Conservation (phyloP, 2,329 filamentous ascomycete genomes). For the Phaeosphaeriaceae sp. region DNA sequence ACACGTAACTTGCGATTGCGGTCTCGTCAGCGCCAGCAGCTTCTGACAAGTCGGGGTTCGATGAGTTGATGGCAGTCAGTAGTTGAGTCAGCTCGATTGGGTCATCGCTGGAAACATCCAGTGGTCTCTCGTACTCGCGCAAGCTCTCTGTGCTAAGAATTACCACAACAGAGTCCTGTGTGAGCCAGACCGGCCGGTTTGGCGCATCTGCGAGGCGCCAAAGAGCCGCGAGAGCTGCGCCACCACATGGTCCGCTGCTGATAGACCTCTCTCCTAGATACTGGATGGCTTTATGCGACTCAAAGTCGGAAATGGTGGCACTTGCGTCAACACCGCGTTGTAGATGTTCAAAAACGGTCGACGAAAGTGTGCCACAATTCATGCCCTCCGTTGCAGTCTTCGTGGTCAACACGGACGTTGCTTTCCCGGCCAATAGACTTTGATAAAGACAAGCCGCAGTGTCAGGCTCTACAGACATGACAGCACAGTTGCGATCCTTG, state of each 20-base stretch:
- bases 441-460: slow-evolving; percentile 66
- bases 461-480: slow-evolving; percentile 76
- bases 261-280: slow-evolving; percentile 61
- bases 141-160: slow-evolving; percentile 73
- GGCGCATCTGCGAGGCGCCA: slow-evolving; percentile 54
- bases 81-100: too few species aligned
- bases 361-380: slow-evolving; percentile 74
- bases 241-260: slow-evolving; percentile 69
- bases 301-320: slow-evolving; percentile 67
- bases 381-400: slow-evolving; percentile 78
- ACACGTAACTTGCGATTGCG: too few species aligned
- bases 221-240: slow-evolving; percentile 66
- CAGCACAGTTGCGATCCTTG: slow-evolving; percentile 37
- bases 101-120: too few species aligned
- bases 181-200: slow-evolving; percentile 46
- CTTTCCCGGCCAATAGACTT: slow-evolving; percentile 59
- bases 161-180: slow-evolving; percentile 65
- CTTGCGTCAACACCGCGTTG: slow-evolving; percentile 66
- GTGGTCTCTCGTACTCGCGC: slow-evolving; percentile 26
- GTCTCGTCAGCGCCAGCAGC: too few species aligned
- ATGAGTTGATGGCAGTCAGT: too few species aligned
- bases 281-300: slow-evolving; percentile 67
- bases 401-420: slow-evolving; percentile 61
- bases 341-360: slow-evolving; percentile 70
- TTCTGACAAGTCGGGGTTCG: too few species aligned